Conservation (phyloP, 148 eudicot species). For the Silene latifolia region DNA sequence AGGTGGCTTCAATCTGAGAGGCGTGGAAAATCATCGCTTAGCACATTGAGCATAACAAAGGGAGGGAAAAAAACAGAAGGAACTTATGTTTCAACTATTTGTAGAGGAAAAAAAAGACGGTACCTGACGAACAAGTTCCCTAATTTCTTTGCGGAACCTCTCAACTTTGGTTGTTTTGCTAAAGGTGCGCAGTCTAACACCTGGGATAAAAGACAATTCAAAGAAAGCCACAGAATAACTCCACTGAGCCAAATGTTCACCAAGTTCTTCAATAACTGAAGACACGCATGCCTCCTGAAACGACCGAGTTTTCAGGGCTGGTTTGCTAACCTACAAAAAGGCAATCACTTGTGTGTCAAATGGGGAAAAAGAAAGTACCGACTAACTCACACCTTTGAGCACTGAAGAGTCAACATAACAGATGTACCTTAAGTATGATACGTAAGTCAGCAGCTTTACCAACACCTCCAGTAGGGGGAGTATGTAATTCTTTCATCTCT, state of each 20-base stretch:
- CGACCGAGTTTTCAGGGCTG: slow-evolving; percentile 62
- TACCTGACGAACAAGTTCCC: slow-evolving; percentile 83
- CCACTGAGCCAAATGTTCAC: slow-evolving; percentile 93
- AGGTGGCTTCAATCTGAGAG: slow-evolving; percentile 76
- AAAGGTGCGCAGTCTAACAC: slow-evolving; percentile 69
- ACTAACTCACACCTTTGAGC: background rate
- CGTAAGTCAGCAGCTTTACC: slow-evolving; percentile 84
- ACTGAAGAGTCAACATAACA: slow-evolving; percentile 10
- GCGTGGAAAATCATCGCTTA: slow-evolving; percentile 4
- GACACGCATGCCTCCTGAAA: slow-evolving; percentile 90
- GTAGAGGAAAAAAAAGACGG: background rate
- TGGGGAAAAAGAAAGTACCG: background rate
- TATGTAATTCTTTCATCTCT: slow-evolving; percentile 86
- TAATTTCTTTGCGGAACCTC: slow-evolving; percentile 78
- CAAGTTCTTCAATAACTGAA: slow-evolving; percentile 79
- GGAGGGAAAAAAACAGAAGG: background rate
- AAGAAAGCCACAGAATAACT: slow-evolving; percentile 88
- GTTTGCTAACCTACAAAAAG: slow-evolving; percentile 65
- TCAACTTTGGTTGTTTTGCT: slow-evolving; percentile 84
- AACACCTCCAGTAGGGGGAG: slow-evolving; percentile 84
- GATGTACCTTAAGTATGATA: slow-evolving; percentile 59
- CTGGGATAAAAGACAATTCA: slow-evolving; percentile 82
- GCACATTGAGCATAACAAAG: slow-evolving; percentile 4
- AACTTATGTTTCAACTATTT: background rate
- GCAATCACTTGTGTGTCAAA: slow-evolving; percentile 10